These are phyloP conservation scores for Verticillium tricorpus DNA, from an alignment of 2,329 filamentous ascomycete species.

Conservation along the genomic window DNA sequence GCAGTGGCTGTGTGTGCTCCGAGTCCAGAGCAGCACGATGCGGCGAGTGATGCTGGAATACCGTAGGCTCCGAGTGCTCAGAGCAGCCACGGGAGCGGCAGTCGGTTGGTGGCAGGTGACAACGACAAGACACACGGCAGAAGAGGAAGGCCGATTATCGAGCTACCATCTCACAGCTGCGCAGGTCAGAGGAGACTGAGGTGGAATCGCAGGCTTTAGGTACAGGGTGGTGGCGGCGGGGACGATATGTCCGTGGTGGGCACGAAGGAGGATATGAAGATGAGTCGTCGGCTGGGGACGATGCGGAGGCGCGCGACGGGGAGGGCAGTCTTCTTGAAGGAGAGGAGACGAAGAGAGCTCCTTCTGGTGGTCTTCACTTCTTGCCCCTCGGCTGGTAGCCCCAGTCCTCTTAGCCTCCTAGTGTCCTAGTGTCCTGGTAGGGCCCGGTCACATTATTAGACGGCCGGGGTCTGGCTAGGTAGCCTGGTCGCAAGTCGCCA, in stretches of 20 bases:
- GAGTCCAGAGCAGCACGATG: constrained; percentile 1
- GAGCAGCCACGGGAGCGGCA: not conserved
- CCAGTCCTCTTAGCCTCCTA: not conserved
- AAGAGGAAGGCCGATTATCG: constrained; percentile 6
- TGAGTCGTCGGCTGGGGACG: not conserved
- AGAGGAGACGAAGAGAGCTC: not conserved
- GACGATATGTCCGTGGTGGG: not conserved
- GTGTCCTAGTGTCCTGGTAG: not conserved
- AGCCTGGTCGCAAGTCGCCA: not conserved
- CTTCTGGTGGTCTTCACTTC: not conserved
- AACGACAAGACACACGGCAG: not conserved
- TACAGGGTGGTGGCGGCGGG: not conserved
- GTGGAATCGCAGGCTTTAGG: not conserved
- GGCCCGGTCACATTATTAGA: not conserved
- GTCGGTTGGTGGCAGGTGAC: not conserved
- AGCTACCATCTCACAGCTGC: constrained; percentile 2
- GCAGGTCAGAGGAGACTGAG: not conserved
- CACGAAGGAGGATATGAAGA: not conserved
- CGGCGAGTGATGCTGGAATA: not conserved
- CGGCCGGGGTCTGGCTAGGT: not conserved
- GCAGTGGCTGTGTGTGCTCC: constrained; percentile 9
- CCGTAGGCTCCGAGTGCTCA: not conserved
- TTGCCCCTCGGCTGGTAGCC: not conserved
- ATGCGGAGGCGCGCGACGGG: not conserved
- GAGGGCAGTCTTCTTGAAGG: not conserved